Evolutionary conservation across 768 basidiomycete species (phyloP).

Genomic region (Vararia minispora): DNA sequence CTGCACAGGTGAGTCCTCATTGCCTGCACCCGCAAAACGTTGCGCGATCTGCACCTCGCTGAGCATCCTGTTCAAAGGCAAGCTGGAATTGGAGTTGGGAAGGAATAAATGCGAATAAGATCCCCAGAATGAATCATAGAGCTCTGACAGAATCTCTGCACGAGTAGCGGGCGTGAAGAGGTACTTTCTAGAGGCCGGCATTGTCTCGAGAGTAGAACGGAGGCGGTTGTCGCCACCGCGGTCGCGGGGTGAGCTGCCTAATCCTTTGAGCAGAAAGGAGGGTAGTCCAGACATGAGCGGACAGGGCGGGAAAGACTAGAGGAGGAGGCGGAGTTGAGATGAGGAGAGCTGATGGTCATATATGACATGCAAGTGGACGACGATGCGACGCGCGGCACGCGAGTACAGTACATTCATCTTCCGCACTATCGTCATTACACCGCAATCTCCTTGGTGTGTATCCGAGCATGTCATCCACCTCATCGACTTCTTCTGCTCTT

Average conservation of each 20-base stretch:
- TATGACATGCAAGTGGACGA: neutral
- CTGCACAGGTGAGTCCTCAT: conserved; percentile 46
- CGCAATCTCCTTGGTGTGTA: conserved; percentile 6
- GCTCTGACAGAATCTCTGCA: conserved; percentile 69
- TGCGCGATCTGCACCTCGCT: conserved; percentile 58
- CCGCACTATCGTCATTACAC: conserved; percentile 10
- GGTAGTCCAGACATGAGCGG: conserved; percentile 31
- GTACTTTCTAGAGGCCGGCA: conserved; percentile 73
- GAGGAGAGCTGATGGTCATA: conserved; percentile 1
- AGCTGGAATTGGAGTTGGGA: conserved; percentile 47
- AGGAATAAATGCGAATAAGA: conserved; percentile 63
- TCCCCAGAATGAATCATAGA: conserved; percentile 80
- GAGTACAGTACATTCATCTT: neutral
- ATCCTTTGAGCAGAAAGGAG: conserved; percentile 39
- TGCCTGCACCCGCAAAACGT: conserved; percentile 47
- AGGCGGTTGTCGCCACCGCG: conserved; percentile 56
- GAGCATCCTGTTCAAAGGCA: conserved; percentile 53
- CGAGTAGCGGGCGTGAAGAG: conserved; percentile 64
- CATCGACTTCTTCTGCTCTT: conserved; percentile 22
- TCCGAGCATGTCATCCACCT: conserved; percentile 11
- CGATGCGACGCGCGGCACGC: neutral
- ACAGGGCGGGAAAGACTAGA: neutral
- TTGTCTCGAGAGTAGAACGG: conserved; percentile 66
- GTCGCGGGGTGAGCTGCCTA: conserved; percentile 42
- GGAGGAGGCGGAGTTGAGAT: conserved; percentile 1